Conservation (phyloP, 257 asterid genomes). For the Gentiana dahurica region DNA sequence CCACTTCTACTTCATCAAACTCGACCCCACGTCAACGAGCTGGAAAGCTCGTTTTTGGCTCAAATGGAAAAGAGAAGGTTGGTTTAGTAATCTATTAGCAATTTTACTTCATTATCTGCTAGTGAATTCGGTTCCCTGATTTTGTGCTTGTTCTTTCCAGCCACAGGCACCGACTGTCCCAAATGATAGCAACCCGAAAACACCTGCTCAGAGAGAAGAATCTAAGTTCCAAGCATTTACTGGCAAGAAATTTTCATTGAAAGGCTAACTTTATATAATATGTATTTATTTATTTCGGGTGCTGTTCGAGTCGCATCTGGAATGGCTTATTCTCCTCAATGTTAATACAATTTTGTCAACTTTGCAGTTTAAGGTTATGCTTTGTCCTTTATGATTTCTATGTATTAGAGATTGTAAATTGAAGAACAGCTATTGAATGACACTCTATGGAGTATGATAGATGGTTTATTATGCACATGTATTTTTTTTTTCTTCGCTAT, state of each 20-base stretch:
- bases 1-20: constrained; percentile 5
- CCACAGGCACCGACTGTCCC: constrained; percentile 6
- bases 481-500: not conserved
- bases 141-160: not conserved
- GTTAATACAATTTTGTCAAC: not conserved
- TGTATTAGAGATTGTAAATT: not conserved
- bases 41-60: constrained; percentile 26
- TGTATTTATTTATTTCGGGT: not conserved
- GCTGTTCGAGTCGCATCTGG: not conserved
- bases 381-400: not conserved
- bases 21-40: constrained; percentile 5
- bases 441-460: not conserved
- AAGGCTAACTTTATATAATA: constrained; percentile 10
- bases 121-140: not conserved
- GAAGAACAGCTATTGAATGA: not conserved
- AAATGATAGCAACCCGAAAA: constrained; percentile 14
- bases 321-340: not conserved
- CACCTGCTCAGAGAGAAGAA: constrained; percentile 12
- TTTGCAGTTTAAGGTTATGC: not conserved
- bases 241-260: constrained; percentile 28
- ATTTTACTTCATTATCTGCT: not conserved
- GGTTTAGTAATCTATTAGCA: not conserved
- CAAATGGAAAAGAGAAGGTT: constrained; percentile 11
- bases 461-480: not conserved
- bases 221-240: constrained; percentile 24